Base-by-base conservation (phyloP, 345 rosid species). In the Trapa incisa region DNA sequence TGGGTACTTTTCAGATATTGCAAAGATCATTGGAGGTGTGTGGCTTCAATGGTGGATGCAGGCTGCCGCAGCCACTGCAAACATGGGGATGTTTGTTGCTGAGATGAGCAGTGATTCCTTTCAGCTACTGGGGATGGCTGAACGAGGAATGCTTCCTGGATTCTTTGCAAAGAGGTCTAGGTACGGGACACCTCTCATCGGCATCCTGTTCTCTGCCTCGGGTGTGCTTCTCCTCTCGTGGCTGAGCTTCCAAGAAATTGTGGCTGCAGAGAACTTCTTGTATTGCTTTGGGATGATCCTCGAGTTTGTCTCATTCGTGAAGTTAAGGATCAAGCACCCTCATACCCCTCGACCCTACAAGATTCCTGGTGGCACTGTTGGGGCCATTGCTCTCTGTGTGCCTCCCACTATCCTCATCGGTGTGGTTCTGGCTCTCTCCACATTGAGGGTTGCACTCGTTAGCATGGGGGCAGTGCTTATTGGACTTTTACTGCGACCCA, bases 51-150 rank as follows among this genome's bases (percentile, higher is more conserved):
- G 69, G 67, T 78, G 81, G 81, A 68, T 78, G 71, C 81, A 78
- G 67, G 81, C 67, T 7, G 81, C 76, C 53, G 68, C 81, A 37
- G 78, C 81, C 22, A 36, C 75, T 52, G 75, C 81, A 35, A 78
- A 78, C 64, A 75, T 75, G 78, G 81, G 78, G 11, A 69, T 75
- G 78, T 78, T 74, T 67, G 70, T 72, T n/a, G 78, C 81, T 14
- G 76, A 75, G 69, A 75, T 78, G 81, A 78, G 81, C 69, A 78
- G 81, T 5, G 81, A 78, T 63, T 75, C 81, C 9, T 78, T 78
- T 58, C 81, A 78, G 37, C 81, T 78, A 57, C 73, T 78, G 38
- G 81, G 78, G 3, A 78, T 78, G 81, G 81, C 81, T 0, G 81
- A 78, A 45, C 70, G 74, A 7, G 78, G 78, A 58, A 72, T 78